phyloP scores from a whole-genome alignment of 345 rosid species.

The Streptanthus diversifolius region DNA sequence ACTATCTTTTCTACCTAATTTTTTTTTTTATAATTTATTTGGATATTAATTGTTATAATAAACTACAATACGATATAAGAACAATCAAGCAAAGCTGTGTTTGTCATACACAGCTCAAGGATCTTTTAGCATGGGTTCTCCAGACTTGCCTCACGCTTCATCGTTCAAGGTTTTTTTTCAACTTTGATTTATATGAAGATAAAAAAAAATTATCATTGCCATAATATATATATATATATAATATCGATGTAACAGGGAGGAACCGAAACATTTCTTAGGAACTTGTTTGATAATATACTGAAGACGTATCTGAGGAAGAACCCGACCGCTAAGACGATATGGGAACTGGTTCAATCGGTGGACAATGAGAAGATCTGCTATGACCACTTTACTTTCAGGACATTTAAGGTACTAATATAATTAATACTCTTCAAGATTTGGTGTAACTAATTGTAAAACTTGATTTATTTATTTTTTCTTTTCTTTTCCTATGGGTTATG shows the following conservation, averaged over 20 bases:
- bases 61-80: background rate
- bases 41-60: too few species aligned
- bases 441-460: background rate
- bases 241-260: slow-evolving; percentile 31
- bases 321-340: slow-evolving; percentile 62
- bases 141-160: slow-evolving; percentile 8
- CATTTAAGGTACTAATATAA: slow-evolving; percentile 61
- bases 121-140: background rate
- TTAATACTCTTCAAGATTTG: background rate
- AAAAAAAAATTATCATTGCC: background rate
- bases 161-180: slow-evolving; percentile 15
- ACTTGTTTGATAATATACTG: slow-evolving; percentile 55
- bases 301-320: slow-evolving; percentile 59
- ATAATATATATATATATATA: background rate
- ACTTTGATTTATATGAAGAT: background rate
- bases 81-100: background rate
- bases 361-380: slow-evolving; percentile 55
- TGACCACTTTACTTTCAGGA: slow-evolving; percentile 80
- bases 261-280: slow-evolving; percentile 57
- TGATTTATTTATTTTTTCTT: background rate
- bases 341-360: slow-evolving; percentile 58
- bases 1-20: too few species aligned
- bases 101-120: background rate
- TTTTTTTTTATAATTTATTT: too few species aligned
- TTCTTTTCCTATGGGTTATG: background rate